These are phyloP conservation scores for Capronia americana DNA, from an alignment of 2,329 filamentous ascomycete genomes.

Conservation along the genomic window DNA sequence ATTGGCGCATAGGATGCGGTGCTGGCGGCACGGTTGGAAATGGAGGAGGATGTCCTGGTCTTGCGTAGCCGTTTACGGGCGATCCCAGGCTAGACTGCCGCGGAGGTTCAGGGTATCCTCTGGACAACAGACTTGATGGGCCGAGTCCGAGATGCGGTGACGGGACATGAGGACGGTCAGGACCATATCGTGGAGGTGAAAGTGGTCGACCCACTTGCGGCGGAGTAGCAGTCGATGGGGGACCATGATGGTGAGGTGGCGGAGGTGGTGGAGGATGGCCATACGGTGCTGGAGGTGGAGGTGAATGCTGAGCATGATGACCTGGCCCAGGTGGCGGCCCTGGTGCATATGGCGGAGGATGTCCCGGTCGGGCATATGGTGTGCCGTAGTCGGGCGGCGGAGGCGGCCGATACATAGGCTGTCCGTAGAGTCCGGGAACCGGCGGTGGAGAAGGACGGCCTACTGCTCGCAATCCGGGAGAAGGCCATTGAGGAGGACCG, in stretches of 20 bases:
- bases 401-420: constrained; percentile 26
- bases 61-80: constrained; percentile 33
- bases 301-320: constrained; percentile 32
- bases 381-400: constrained; percentile 27
- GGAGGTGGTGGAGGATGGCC: constrained; percentile 21
- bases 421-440: constrained; percentile 44
- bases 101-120: constrained; percentile 30
- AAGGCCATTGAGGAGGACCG: constrained; percentile 41
- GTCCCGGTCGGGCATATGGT: constrained; percentile 32
- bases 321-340: constrained; percentile 32
- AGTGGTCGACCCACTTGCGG: constrained; percentile 21
- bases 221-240: constrained; percentile 13
- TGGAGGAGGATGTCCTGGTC: constrained; percentile 26
- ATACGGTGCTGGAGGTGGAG: constrained; percentile 31
- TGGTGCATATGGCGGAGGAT: constrained; percentile 22
- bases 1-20: constrained; percentile 24
- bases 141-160: constrained; percentile 31
- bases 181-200: constrained; percentile 30
- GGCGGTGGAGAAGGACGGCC: constrained; percentile 46
- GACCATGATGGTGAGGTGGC: constrained; percentile 23
- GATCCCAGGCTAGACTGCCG: constrained; percentile 27
- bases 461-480: constrained; percentile 56
- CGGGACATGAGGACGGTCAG: constrained; percentile 26
- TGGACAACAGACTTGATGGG: constrained; percentile 25
- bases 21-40: constrained; percentile 7